Conservation (phyloP, 495 filamentous ascomycete genomes). For the Podospora australis region DNA sequence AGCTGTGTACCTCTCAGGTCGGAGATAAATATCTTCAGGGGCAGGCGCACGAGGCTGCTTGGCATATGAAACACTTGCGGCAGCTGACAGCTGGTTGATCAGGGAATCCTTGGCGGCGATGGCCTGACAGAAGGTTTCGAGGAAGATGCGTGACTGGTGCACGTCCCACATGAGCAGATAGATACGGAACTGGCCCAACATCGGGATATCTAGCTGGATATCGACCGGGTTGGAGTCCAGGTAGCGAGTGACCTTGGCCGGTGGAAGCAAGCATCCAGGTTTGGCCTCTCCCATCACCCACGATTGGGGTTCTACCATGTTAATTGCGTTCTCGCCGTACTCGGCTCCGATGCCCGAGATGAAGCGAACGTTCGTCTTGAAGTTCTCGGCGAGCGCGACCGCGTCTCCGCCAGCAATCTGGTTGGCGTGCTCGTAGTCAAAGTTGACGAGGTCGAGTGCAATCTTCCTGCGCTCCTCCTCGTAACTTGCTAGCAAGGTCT, state of each 20-base stretch:
- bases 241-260: constrained; percentile 59
- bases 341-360: constrained; percentile 61
- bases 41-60: constrained; percentile 41
- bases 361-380: constrained; percentile 59
- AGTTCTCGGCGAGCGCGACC: constrained; percentile 52
- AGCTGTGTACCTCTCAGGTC: constrained; percentile 54
- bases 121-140: constrained; percentile 45
- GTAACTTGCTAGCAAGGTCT: constrained; percentile 56
- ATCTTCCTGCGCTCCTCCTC: constrained; percentile 55
- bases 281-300: constrained; percentile 40
- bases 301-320: constrained; percentile 31
- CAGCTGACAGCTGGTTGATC: constrained; percentile 42
- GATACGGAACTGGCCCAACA: constrained; percentile 62
- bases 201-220: constrained; percentile 64
- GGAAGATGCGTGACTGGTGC: constrained; percentile 43
- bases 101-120: constrained; percentile 36
- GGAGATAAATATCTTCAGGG: constrained; percentile 52
- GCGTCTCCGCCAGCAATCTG: constrained; percentile 54
- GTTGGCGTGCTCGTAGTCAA: constrained; percentile 55
- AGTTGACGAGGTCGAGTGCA: constrained; percentile 58
- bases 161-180: constrained; percentile 58
- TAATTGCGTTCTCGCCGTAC: constrained; percentile 55
- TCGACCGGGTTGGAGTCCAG: constrained; percentile 67
- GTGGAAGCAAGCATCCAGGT: constrained; percentile 55
- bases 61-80: constrained; percentile 47